Conservation (phyloP, 768 basidiomycete genomes). For the Sporobolomyces phaffii region DNA sequence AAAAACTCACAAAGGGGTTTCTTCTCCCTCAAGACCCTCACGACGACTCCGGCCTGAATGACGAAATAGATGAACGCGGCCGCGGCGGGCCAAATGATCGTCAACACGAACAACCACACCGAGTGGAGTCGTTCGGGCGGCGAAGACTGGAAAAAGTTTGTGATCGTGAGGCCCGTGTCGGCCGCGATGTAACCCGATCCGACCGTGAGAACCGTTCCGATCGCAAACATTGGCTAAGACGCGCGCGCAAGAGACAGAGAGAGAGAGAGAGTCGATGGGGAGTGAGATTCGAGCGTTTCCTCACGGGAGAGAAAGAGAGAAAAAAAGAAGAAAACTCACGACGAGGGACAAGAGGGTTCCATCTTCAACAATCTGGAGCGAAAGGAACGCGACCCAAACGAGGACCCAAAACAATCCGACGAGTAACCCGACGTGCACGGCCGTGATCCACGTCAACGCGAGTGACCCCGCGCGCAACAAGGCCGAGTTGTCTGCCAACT, state of each 20-base stretch:
- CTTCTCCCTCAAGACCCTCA: conserved; percentile 67
- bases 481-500: conserved; percentile 38
- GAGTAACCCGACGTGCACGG: conserved; percentile 72
- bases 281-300: too few species aligned
- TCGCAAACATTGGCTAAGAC: conserved; percentile 13
- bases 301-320: too few species aligned
- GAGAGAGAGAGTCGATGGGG: not conserved
- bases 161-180: conserved; percentile 68
- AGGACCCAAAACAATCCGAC: conserved; percentile 53
- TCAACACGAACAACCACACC: conserved; percentile 73
- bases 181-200: conserved; percentile 76
- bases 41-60: conserved; percentile 74
- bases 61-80: conserved; percentile 63
- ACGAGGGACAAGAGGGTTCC: conserved; percentile 57
- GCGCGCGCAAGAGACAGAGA: not conserved
- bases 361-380: conserved; percentile 76
- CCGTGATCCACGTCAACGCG: conserved; percentile 47
- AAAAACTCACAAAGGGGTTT: conserved; percentile 59
- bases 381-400: conserved; percentile 43
- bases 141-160: conserved; percentile 54
- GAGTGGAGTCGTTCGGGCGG: conserved; percentile 58
- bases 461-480: conserved; percentile 23
- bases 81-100: conserved; percentile 68
- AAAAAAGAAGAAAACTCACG: conserved; percentile 7
- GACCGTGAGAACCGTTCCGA: conserved; percentile 53